A percentile compares a stretch with the other conserved stretches of the same genome.
phyloP scores from a whole-genome alignment of 768 basidiomycete species.

The Baorangia bicolor region DNA sequence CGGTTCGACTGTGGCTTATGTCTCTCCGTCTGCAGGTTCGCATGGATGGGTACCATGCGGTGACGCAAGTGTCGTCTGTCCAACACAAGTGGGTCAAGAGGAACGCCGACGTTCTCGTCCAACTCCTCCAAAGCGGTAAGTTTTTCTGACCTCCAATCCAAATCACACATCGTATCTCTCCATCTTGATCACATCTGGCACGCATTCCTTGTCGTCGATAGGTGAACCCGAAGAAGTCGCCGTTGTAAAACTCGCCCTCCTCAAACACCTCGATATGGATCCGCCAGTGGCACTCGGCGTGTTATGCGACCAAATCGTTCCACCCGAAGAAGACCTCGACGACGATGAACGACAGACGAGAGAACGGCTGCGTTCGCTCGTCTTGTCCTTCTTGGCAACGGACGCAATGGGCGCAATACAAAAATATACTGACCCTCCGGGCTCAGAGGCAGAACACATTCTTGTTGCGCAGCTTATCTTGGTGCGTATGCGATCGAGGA shows the following conservation, averaged over 20 bases:
- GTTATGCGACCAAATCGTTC: slow-evolving; percentile 64
- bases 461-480: slow-evolving; percentile 48
- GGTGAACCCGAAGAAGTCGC: slow-evolving; percentile 67
- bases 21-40: slow-evolving; percentile 47
- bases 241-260: slow-evolving; percentile 58
- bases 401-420: slow-evolving; percentile 49
- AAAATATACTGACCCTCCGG: slow-evolving; percentile 41
- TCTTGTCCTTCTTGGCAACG: slow-evolving; percentile 56
- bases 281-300: slow-evolving; percentile 60
- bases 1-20: slow-evolving; percentile 4
- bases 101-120: slow-evolving; percentile 75
- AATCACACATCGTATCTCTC: slow-evolving; percentile 3
- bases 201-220: slow-evolving; percentile 24
- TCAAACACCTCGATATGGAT: slow-evolving; percentile 64
- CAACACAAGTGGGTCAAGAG: slow-evolving; percentile 62
- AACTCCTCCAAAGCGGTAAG: slow-evolving; percentile 72
- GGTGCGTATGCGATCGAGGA: slow-evolving; percentile 37
- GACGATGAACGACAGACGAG: slow-evolving; percentile 59
- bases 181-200: slow-evolving; percentile 22
- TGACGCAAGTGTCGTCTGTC: slow-evolving; percentile 48
- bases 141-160: slow-evolving; percentile 4
- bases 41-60: slow-evolving; percentile 64
- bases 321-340: slow-evolving; percentile 48
- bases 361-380: slow-evolving; percentile 55
- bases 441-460: slow-evolving; percentile 46